Evolutionary conservation across 2,329 filamentous ascomycete genomes (phyloP).

Genomic region (Corinectria fuckeliana): DNA sequence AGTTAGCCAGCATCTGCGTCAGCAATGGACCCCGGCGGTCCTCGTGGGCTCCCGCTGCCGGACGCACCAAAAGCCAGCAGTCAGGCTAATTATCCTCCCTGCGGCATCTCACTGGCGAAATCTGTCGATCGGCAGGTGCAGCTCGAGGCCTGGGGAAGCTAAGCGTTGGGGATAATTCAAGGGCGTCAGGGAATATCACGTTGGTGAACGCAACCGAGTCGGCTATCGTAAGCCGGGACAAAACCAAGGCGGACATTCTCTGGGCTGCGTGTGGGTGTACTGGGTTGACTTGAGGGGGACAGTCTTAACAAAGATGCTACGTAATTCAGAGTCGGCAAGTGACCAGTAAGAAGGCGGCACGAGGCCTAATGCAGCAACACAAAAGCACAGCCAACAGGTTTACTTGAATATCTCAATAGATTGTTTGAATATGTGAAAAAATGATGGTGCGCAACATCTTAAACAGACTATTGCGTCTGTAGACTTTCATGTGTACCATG

Average conservation of each 20-base stretch:
- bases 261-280: conserved; percentile 29
- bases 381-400: not conserved
- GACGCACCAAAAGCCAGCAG: conserved; percentile 9
- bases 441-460: conserved; percentile 11
- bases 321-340: no score
- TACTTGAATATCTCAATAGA: not conserved
- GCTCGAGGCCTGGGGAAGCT: conserved; percentile 24
- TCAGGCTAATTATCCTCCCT: conserved; percentile 20
- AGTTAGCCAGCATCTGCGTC: conserved; percentile 28
- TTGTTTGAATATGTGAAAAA: conserved; percentile 3
- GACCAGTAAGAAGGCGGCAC: no score
- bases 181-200: conserved; percentile 16
- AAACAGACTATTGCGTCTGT: conserved; percentile 4
- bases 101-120: conserved; percentile 2
- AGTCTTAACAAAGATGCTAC: conserved; percentile 5
- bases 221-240: conserved; percentile 7
- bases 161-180: conserved; percentile 17
- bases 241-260: not conserved
- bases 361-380: no score
- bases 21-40: conserved; percentile 33
- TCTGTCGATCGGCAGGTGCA: conserved; percentile 22
- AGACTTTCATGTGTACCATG: conserved; percentile 13
- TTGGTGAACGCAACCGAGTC: not conserved
- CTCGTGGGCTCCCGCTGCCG: conserved; percentile 32
- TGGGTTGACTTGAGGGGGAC: conserved; percentile 21